Percentiles rank a stretch among this genome's conserved stretches.
phyloP scores from a whole-genome alignment of 2,329 filamentous ascomycete genomes.

The Botrytis fabae region DNA sequence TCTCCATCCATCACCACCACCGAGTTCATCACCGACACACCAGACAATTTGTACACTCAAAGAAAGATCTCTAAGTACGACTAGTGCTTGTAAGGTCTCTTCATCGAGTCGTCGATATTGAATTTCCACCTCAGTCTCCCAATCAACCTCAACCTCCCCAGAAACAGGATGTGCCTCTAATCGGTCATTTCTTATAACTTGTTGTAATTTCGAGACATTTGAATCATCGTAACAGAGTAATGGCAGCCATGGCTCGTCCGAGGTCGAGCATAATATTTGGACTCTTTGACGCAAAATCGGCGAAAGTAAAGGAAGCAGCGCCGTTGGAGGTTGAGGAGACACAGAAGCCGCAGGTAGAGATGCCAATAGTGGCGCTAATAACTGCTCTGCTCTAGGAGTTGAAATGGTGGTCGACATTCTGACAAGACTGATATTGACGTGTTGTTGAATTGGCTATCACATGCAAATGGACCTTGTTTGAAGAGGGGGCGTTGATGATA shows the following conservation, averaged over 20 bases:
- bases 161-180: slow-evolving; percentile 80
- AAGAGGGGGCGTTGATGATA: not conserved
- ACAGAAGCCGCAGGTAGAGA: slow-evolving; percentile 59
- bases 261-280: slow-evolving; percentile 61
- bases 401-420: slow-evolving; percentile 38
- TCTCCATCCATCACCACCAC: slow-evolving; percentile 65
- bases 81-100: slow-evolving; percentile 71
- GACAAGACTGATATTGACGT: slow-evolving; percentile 5
- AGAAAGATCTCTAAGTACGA: slow-evolving; percentile 61
- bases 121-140: slow-evolving; percentile 63
- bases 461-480: slow-evolving; percentile 26
- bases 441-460: slow-evolving; percentile 25
- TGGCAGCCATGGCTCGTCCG: slow-evolving; percentile 69
- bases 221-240: slow-evolving; percentile 67
- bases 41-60: slow-evolving; percentile 68
- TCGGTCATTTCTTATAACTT: slow-evolving; percentile 60
- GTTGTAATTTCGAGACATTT: slow-evolving; percentile 55
- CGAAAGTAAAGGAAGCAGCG: slow-evolving; percentile 60
- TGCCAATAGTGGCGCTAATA: slow-evolving; percentile 59
- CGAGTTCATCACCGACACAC: slow-evolving; percentile 59
- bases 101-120: slow-evolving; percentile 69
- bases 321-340: slow-evolving; percentile 57
- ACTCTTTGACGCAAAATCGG: slow-evolving; percentile 67
- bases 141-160: slow-evolving; percentile 73
- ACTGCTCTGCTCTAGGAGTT: slow-evolving; percentile 49